Conservation (phyloP, 208 protist genomes). For the Plasmodiophora brassicae region DNA sequence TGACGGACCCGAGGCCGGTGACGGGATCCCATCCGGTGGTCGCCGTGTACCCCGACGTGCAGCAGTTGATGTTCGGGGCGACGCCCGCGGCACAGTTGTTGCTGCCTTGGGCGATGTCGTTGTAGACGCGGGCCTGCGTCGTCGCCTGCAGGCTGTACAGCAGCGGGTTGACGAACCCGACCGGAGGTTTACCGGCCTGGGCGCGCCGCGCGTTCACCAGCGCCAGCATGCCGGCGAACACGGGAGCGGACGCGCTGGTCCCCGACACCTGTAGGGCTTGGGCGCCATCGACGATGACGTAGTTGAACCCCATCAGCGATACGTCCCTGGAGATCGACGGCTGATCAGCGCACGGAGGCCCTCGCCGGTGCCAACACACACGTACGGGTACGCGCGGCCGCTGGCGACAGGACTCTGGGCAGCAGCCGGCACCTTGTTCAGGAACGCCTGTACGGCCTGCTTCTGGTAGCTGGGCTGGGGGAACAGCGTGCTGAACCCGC, state of each 20-base stretch:
- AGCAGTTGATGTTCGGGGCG: constrained; percentile 29
- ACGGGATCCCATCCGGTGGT: constrained; percentile 50
- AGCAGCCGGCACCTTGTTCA: neutral
- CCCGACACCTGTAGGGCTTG: constrained; percentile 8
- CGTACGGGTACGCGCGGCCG: constrained; percentile 1
- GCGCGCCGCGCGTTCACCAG: constrained; percentile 43
- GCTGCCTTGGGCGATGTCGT: neutral
- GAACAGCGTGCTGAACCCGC: constrained; percentile 57
- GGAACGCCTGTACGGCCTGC: constrained; percentile 39
- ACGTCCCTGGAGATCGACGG: neutral
- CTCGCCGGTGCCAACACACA: neutral
- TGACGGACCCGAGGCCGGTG: constrained; percentile 43
- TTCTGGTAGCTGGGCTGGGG: constrained; percentile 28
- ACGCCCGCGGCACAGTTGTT: constrained; percentile 49
- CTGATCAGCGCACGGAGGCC: no score
- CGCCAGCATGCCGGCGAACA: constrained; percentile 52
- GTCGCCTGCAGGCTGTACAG: constrained; percentile 44
- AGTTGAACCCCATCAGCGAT: neutral
- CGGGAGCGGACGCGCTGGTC: constrained; percentile 53
- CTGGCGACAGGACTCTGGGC: neutral
- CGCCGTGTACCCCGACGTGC: constrained; percentile 47
- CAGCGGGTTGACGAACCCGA: constrained; percentile 56
- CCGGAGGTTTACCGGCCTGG: neutral
- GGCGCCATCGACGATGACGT: neutral
- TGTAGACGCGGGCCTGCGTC: constrained; percentile 33